phyloP scores from a whole-genome alignment of 352 stramenopile genomes.

The Globisporangium polare region DNA sequence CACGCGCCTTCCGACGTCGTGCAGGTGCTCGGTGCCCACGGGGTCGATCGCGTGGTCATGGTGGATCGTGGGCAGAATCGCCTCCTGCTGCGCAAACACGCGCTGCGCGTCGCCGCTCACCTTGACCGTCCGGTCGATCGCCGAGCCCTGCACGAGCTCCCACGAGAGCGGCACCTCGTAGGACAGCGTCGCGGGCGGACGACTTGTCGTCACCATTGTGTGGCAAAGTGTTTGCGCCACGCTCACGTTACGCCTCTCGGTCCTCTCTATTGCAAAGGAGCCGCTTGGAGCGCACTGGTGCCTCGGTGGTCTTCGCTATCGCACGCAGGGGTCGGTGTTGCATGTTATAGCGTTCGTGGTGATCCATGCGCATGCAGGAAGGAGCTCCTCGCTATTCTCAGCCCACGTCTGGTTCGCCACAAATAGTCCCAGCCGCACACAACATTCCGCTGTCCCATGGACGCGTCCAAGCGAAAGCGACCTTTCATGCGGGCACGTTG shows the following conservation, averaged over 20 bases:
- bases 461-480: not conserved
- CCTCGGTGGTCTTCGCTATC: not conserved
- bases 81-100: slow-evolving; percentile 49
- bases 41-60: slow-evolving; percentile 42
- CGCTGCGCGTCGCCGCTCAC: slow-evolving; percentile 53
- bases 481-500: not conserved
- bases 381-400: not conserved
- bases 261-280: not conserved
- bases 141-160: slow-evolving; percentile 46
- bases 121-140: slow-evolving; percentile 41
- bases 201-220: not conserved
- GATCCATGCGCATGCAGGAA: not conserved
- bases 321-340: not conserved
- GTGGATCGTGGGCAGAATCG: slow-evolving; percentile 48
- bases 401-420: not conserved
- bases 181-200: slow-evolving; percentile 11
- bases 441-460: not conserved
- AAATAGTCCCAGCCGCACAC: no score
- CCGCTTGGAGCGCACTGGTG: not conserved
- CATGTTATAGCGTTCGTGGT: not conserved
- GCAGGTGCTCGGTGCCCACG: slow-evolving; percentile 36
- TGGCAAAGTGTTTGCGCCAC: not conserved
- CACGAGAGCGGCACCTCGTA: slow-evolving; percentile 51
- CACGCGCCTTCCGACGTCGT: slow-evolving; percentile 55
- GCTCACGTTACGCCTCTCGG: not conserved